Evolutionary conservation across 2,329 filamentous ascomycete species (phyloP).

Genomic region (Apiospora malaysiana): DNA sequence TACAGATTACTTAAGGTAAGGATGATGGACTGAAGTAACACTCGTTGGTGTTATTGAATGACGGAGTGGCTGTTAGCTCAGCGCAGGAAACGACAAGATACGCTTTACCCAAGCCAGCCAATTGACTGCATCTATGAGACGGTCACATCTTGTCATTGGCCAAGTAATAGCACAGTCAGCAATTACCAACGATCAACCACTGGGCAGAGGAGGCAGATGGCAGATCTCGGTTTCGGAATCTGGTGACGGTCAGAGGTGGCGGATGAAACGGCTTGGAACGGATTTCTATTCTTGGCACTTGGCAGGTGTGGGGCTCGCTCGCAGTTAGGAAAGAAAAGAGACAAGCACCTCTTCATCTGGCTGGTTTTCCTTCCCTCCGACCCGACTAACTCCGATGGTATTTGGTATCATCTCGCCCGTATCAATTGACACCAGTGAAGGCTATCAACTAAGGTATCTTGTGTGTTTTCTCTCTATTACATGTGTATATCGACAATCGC

Average conservation of each 20-base stretch:
- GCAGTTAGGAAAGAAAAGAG: neutral
- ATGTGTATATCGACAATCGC: neutral
- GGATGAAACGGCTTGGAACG: slow-evolving; percentile 16
- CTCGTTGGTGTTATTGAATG: too few relatives aligned
- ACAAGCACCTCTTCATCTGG: neutral
- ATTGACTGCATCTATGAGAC: neutral
- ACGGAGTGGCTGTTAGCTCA: too few relatives aligned
- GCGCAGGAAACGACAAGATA: neutral
- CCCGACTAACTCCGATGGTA: slow-evolving; percentile 2
- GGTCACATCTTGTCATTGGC: neutral
- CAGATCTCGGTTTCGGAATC: neutral
- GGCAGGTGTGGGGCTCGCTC: neutral
- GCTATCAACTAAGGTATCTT: neutral
- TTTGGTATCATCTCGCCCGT: neutral
- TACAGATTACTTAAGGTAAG: too few relatives aligned
- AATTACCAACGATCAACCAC: too few relatives aligned
- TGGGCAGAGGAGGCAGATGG: neutral
- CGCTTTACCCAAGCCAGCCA: slow-evolving; percentile 7
- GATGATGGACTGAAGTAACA: too few relatives aligned
- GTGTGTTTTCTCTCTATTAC: neutral
- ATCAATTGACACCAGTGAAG: neutral
- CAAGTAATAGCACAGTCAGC: too few relatives aligned
- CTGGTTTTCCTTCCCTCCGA: neutral
- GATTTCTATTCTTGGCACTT: slow-evolving; percentile 16
- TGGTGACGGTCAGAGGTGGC: neutral